A percentile compares a stretch with the other conserved stretches of the same genome.
These are phyloP conservation scores for Aspergillus aculeatinus DNA, from an alignment of 2,329 filamentous ascomycete genomes.

Conservation along the genomic window DNA sequence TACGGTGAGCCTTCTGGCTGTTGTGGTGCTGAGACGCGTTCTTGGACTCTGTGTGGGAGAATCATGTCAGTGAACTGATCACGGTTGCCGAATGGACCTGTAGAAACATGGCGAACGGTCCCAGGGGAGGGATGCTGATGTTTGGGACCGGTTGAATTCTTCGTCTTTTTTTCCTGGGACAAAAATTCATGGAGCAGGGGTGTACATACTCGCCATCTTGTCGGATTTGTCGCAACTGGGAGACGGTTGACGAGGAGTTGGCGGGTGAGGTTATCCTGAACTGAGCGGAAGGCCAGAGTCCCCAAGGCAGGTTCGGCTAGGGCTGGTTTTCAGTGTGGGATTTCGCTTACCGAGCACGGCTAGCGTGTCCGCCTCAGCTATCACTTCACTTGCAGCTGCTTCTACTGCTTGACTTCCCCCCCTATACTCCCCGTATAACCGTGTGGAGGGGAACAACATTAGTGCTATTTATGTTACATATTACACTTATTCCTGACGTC, in stretches of 20 bases:
- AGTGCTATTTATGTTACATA: not conserved
- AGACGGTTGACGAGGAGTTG: slow-evolving; percentile 38
- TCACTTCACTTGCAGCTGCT: not conserved
- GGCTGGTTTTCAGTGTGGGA: slow-evolving; percentile 40
- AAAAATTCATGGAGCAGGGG: slow-evolving; percentile 6
- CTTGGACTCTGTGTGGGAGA: slow-evolving; percentile 78
- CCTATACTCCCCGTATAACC: no score
- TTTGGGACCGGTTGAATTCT: not conserved
- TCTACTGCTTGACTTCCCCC: not conserved
- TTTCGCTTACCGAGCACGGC: slow-evolving; percentile 40
- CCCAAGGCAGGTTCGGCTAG: slow-evolving; percentile 32
- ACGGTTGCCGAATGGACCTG: not conserved
- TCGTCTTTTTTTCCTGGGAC: not conserved
- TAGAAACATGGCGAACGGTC: not conserved
- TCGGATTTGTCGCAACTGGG: slow-evolving; percentile 42
- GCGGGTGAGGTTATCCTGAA: slow-evolving; percentile 39
- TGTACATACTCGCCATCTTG: slow-evolving; percentile 49
- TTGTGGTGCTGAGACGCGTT: slow-evolving; percentile 99
- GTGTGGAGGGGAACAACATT: no score
- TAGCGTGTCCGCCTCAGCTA: slow-evolving; percentile 15
- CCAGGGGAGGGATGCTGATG: not conserved
- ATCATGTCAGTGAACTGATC: slow-evolving; percentile 27
- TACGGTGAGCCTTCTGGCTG: slow-evolving; percentile 97
- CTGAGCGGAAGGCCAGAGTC: slow-evolving; percentile 30
- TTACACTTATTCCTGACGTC: not conserved